Evolutionary conservation across 768 basidiomycete species (phyloP), one percentile per base, ranked within the genome.

Genomic region (Trametes punicea): DNA sequence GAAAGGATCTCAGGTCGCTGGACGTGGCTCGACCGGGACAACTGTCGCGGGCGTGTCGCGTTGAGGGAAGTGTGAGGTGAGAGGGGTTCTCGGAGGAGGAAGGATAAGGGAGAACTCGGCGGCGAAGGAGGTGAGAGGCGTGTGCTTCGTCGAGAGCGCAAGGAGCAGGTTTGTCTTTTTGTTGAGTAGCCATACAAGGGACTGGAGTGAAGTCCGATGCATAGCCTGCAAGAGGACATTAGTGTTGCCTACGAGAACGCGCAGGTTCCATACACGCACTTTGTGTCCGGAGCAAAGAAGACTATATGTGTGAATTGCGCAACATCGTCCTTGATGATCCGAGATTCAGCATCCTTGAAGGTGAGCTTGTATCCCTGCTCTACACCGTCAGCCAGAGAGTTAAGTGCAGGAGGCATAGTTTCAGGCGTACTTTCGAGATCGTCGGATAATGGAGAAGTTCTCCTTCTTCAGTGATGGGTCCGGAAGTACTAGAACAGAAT

Each of bases 91-190:
- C 2, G 93, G 88, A 5, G 93, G 91, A 16, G 90, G 89, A 23
- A 92, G 86, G 49, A 93, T 82, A 53, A 98, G 78, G 33, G 89
- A 90, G 77, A 98, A 98, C 75, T 99, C 97, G 46, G 91, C 71
- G 0, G 93, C 91, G 51, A 96, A 81, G 11, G 88, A 82, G 11
- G 83, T 78, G 9, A 95, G 74, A 38, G 89, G 75, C 2, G 85
- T 85, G 72, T 88, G 81, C 73, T 81, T 86, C 63, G 87, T 75
- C 2, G 90, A 88, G 56, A 96, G 81, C 2, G 87, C 83, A 62
- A 97, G 73, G 61, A 99, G 81, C 53, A 98, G 75, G 75, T 98
- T 97, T 52, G 89, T 85, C 58, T 82, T 77, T 57, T 80, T 79
- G 25, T 82, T 75, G 27, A 92, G 74, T 47, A 93, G 82, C 23